Conservation (phyloP, 1,139 yeast genomes). For the Yamadazyma pseudoaaseri region DNA sequence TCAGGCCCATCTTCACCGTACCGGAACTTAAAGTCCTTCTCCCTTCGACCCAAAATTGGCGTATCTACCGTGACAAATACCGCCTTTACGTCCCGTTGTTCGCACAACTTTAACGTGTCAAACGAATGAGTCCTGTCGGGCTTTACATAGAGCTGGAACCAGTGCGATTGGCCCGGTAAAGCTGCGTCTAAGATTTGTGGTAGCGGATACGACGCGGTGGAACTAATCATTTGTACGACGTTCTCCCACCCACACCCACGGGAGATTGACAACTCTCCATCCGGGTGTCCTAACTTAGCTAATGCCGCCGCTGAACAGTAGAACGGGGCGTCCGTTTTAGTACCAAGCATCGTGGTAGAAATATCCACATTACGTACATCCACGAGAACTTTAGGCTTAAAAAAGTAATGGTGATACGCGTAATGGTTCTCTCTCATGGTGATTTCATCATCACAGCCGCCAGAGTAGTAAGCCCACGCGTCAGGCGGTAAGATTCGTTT, state of each 20-base stretch:
- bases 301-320: slow-evolving; percentile 60
- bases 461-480: slow-evolving; percentile 88
- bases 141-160: slow-evolving; percentile 49
- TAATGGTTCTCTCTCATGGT: slow-evolving; percentile 80
- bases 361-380: slow-evolving; percentile 54
- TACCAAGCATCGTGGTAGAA: slow-evolving; percentile 46
- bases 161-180: slow-evolving; percentile 21
- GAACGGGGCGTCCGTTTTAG: slow-evolving; percentile 49
- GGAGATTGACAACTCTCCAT: slow-evolving; percentile 53
- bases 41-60: slow-evolving; percentile 24
- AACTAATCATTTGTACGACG: slow-evolving; percentile 59
- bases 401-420: slow-evolving; percentile 77
- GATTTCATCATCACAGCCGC: slow-evolving; percentile 85
- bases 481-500: slow-evolving; percentile 61
- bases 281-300: slow-evolving; percentile 55
- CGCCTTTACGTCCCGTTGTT: slow-evolving; percentile 24
- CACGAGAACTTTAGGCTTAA: slow-evolving; percentile 71
- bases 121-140: slow-evolving; percentile 23
- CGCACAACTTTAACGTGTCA: slow-evolving; percentile 19
- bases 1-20: slow-evolving; percentile 11
- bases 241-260: slow-evolving; percentile 45
- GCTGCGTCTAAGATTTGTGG: slow-evolving; percentile 56
- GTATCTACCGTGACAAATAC: slow-evolving; percentile 30
- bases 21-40: slow-evolving; percentile 23
- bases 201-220: slow-evolving; percentile 52